Conservation (phyloP, 805 yeast species). For the Metschnikowia colocasiae region DNA sequence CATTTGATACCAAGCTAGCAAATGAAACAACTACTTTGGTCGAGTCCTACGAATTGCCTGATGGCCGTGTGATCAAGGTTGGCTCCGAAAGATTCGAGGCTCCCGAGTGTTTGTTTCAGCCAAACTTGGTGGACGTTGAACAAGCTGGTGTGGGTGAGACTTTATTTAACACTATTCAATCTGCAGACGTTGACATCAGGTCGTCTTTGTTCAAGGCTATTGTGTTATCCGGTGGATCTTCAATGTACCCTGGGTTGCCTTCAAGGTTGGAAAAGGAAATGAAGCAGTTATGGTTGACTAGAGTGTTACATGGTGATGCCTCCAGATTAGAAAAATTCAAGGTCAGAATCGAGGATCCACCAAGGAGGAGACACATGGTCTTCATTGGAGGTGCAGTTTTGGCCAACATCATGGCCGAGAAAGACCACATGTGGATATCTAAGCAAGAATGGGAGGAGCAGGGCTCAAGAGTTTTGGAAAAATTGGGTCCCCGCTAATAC, state of each 20-base stretch:
- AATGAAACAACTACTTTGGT: conserved; percentile 95
- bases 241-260: conserved; percentile 98
- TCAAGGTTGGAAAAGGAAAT: conserved; percentile 92
- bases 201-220: conserved; percentile 85
- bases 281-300: conserved; percentile 92
- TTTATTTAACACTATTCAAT: conserved; percentile 85
- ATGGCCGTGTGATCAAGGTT: conserved; percentile 88
- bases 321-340: conserved; percentile 85
- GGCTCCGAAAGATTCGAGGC: conserved; percentile 97
- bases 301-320: conserved; percentile 84
- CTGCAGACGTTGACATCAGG: conserved; percentile 92
- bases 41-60: conserved; percentile 90
- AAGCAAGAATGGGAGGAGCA: conserved; percentile 98
- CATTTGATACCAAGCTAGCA: conserved; percentile 80
- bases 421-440: conserved; percentile 96
- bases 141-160: conserved; percentile 96
- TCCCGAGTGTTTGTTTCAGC: conserved; percentile 96
- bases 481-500: conserved; percentile 83
- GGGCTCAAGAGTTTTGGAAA: conserved; percentile 79
- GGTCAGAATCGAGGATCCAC: conserved; percentile 97
- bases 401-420: conserved; percentile 97
- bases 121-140: conserved; percentile 89
- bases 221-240: conserved; percentile 95
- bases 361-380: conserved; percentile 98
- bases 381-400: conserved; percentile 98